Evolutionary conservation across 768 basidiomycete species (phyloP).

Genomic region (Chalciporus piperatus): DNA sequence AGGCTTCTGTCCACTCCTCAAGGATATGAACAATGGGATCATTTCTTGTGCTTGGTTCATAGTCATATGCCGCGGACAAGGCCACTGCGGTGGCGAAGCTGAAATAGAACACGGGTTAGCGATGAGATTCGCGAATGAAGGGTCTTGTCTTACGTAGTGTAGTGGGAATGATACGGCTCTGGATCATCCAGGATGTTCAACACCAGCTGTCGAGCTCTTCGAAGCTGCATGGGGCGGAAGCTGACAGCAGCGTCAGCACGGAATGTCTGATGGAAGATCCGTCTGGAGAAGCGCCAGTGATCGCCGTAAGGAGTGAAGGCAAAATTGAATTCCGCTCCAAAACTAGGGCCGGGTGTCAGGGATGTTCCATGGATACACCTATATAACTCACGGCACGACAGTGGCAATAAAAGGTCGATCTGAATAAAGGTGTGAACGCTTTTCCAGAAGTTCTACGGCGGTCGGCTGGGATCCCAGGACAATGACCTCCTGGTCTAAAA

Average conservation of each 20-base stretch:
- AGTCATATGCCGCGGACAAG: slow-evolving; percentile 5
- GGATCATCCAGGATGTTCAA: background rate
- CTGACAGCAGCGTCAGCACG: slow-evolving; percentile 2
- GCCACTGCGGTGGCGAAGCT: slow-evolving; percentile 6
- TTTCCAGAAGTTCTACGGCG: slow-evolving; percentile 45
- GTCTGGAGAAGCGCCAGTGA: slow-evolving; percentile 9
- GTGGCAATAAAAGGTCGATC: slow-evolving; percentile 39
- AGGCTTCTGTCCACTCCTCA: background rate
- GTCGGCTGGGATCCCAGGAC: slow-evolving; percentile 42
- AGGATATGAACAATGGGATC: slow-evolving; percentile 4
- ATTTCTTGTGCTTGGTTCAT: slow-evolving; percentile 1
- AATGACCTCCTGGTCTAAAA: slow-evolving; percentile 43
- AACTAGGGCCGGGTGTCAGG: background rate
- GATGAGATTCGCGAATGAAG: background rate
- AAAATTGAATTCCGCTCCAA: slow-evolving; percentile 5
- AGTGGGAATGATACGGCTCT: background rate
- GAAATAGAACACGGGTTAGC: background rate
- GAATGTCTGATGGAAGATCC: slow-evolving; percentile 13
- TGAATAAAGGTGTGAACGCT: slow-evolving; percentile 44
- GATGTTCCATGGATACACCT: background rate
- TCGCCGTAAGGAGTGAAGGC: slow-evolving; percentile 5
- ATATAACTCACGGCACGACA: slow-evolving; percentile 1
- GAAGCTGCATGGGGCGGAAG: slow-evolving; percentile 7
- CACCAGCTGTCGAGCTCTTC: slow-evolving; percentile 2
- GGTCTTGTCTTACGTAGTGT: background rate